phyloP scores from a whole-genome alignment of 331 rosid species.

The Dryas integrifolia region DNA sequence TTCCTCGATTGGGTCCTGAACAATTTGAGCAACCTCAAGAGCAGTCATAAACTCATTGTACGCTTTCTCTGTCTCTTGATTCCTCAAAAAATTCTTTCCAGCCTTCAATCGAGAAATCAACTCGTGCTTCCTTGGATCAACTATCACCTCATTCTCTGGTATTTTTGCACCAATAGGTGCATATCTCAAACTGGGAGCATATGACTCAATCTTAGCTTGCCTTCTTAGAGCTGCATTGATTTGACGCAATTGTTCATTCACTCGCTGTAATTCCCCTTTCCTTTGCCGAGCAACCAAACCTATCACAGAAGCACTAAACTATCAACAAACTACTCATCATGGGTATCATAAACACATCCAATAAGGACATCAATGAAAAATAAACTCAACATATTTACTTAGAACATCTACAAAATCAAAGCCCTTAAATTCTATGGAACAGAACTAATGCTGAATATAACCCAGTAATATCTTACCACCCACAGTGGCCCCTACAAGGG shows the following conservation, averaged over 20 bases:
- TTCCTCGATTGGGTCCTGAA: slow-evolving; percentile 80
- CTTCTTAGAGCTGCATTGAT: slow-evolving; percentile 80
- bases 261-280: slow-evolving; percentile 64
- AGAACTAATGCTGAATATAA: slow-evolving; percentile 15
- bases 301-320: slow-evolving; percentile 22
- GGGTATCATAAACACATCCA: background rate
- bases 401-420: background rate
- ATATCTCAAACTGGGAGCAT: slow-evolving; percentile 90
- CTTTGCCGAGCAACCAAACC: slow-evolving; percentile 97
- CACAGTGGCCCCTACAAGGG: slow-evolving; percentile 93
- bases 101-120: slow-evolving; percentile 71
- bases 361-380: background rate
- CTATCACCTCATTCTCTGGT: slow-evolving; percentile 66
- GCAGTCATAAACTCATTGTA: slow-evolving; percentile 65
- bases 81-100: slow-evolving; percentile 86
- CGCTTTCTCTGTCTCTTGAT: slow-evolving; percentile 78
- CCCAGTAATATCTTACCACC: slow-evolving; percentile 63
- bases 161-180: slow-evolving; percentile 76
- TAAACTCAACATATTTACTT: background rate
- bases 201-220: slow-evolving; percentile 96
- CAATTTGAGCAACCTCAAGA: slow-evolving; percentile 66
- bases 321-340: slow-evolving; percentile 21
- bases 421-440: background rate
- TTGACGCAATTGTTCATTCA: slow-evolving; percentile 90
- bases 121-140: slow-evolving; percentile 76